phyloP scores from a whole-genome alignment of 2,329 filamentous ascomycete genomes.

The Diaporthe humulicola region DNA sequence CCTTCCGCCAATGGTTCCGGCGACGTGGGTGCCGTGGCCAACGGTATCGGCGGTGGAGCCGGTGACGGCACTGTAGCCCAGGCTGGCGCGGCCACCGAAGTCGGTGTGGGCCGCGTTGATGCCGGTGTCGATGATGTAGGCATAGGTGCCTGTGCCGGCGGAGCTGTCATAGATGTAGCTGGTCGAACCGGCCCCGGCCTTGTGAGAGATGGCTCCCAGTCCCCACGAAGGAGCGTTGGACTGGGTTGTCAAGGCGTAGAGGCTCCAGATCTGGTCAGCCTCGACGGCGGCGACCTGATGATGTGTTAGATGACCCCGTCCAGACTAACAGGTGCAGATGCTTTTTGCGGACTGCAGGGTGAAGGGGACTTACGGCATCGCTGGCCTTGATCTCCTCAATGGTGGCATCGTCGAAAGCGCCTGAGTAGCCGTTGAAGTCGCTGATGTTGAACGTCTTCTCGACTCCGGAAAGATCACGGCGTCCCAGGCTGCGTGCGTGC shows the following conservation, averaged over 20 bases:
- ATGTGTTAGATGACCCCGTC: neutral
- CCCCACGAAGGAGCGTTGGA: conserved; percentile 44
- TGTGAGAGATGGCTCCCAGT: conserved; percentile 47
- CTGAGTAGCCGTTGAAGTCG: conserved; percentile 31
- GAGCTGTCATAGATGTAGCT: conserved; percentile 45
- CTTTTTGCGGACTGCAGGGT: accelerated
- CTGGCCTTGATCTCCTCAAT: conserved; percentile 34
- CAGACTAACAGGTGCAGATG: neutral
- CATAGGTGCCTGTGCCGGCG: conserved; percentile 48
- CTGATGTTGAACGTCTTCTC: conserved; percentile 35
- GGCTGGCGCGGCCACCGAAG: conserved; percentile 48
- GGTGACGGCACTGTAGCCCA: conserved; percentile 47
- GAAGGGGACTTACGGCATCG: neutral
- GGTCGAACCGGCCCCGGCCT: conserved; percentile 34
- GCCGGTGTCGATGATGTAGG: conserved; percentile 62
- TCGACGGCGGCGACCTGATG: conserved; percentile 35
- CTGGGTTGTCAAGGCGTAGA: conserved; percentile 33
- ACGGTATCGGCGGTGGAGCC: conserved; percentile 45
- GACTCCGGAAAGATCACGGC: conserved; percentile 20
- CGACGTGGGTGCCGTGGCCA: conserved; percentile 51
- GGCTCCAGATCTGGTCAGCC: conserved; percentile 30
- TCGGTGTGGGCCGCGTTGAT: conserved; percentile 53
- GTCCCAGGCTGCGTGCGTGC: conserved; percentile 17
- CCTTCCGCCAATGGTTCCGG: conserved; percentile 48
- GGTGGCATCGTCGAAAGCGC: conserved; percentile 32